Evolutionary conservation across 495 filamentous ascomycete genomes (phyloP).

Genomic region (Rostrohypoxylon terebratum): DNA sequence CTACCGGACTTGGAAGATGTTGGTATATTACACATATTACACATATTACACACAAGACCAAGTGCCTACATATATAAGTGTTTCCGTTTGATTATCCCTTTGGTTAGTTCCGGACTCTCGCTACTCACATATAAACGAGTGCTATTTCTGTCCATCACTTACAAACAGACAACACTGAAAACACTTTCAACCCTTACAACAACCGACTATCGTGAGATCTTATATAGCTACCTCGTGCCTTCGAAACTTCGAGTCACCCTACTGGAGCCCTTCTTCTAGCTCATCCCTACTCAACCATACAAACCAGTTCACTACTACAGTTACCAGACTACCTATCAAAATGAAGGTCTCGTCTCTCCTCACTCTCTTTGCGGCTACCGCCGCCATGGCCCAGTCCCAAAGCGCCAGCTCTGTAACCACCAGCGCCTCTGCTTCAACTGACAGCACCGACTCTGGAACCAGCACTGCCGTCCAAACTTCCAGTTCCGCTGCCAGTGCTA

Average conservation of each 20-base stretch:
- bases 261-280: neutral
- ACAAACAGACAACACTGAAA: neutral
- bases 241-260: neutral
- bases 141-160: conserved; percentile 7
- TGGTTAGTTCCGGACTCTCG: neutral
- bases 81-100: conserved; percentile 17
- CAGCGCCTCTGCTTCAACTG: conserved; percentile 1
- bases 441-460: conserved; percentile 1
- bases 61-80: conserved; percentile 39
- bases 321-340: conserved; percentile 5
- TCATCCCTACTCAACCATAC: neutral
- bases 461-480: neutral
- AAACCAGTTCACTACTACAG: conserved; percentile 9
- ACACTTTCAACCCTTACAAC: neutral
- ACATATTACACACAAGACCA: neutral
- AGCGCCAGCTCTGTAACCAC: conserved; percentile 8
- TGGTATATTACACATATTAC: neutral
- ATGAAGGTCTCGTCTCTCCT: conserved; percentile 36
- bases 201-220: neutral
- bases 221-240: conserved; percentile 3
- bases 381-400: conserved; percentile 33
- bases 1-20: neutral
- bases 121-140: conserved; percentile 20
- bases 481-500: neutral
- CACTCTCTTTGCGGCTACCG: conserved; percentile 37